phyloP scores from a whole-genome alignment of 352 stramenopile genomes.

The Phytopythium ostracodes region DNA sequence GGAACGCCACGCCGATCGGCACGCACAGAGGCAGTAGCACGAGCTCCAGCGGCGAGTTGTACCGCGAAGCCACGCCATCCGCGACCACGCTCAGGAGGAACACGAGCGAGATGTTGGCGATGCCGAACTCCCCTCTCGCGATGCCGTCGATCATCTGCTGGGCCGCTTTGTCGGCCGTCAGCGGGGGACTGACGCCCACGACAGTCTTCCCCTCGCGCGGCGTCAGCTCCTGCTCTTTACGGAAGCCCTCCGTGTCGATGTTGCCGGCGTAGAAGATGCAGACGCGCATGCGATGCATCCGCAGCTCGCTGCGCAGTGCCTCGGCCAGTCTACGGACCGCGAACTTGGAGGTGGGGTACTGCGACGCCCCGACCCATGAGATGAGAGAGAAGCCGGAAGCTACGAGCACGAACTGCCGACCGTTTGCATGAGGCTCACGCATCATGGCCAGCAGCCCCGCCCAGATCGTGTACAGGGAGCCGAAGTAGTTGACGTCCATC shows the following conservation, averaged over 20 bases:
- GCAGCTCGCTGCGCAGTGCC: constrained; percentile 42
- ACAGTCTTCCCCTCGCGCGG: constrained; percentile 40
- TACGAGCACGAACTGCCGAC: constrained; percentile 39
- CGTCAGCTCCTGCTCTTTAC: constrained; percentile 28
- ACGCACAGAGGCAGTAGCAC: constrained; percentile 25
- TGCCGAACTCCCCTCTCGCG: constrained; percentile 37
- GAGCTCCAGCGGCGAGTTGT: constrained; percentile 38
- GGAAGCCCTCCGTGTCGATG: constrained; percentile 42
- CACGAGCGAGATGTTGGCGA: constrained; percentile 43
- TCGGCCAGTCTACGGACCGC: constrained; percentile 54
- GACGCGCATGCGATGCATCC: constrained; percentile 31
- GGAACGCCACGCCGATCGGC: constrained; percentile 31
- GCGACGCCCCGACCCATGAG: constrained; percentile 37
- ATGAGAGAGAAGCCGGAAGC: constrained; percentile 42
- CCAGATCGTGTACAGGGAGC: constrained; percentile 35
- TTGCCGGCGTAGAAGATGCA: constrained; percentile 42
- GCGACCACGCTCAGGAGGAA: constrained; percentile 35
- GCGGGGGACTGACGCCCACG: constrained; percentile 21
- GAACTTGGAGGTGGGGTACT: constrained; percentile 46
- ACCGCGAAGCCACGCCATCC: constrained; percentile 39
- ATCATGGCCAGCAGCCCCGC: constrained; percentile 46
- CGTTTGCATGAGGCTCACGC: constrained; percentile 4
- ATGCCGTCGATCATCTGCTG: constrained; percentile 36
- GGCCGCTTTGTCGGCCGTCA: constrained; percentile 26
- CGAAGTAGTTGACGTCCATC: constrained; percentile 70